Percentiles rank a stretch among this genome's conserved stretches.
These are phyloP conservation scores for Aegilops longissima DNA, from an alignment of 176 grass and related monocot genomes.

Conservation along the genomic window DNA sequence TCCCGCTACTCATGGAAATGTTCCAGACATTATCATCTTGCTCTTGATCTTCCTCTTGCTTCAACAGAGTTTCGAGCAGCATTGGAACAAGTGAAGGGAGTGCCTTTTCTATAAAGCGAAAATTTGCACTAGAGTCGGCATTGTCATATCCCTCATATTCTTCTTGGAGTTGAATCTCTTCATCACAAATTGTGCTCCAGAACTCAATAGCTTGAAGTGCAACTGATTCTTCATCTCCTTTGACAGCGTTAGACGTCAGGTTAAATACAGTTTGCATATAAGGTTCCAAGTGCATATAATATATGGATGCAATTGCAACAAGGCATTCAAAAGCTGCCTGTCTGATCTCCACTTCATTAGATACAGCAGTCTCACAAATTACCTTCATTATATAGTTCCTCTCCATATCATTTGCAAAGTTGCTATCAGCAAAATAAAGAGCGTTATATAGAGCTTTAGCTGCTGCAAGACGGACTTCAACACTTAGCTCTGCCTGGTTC, in stretches of 20 bases:
- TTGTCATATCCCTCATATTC: conserved; percentile 57
- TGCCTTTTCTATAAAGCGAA: conserved; percentile 69
- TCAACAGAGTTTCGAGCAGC: conserved; percentile 77
- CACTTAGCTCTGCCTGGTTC: conserved; percentile 58
- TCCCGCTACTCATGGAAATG: no score
- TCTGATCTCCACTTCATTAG: conserved; percentile 69
- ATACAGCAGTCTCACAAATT: conserved; percentile 71
- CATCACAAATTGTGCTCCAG: conserved; percentile 86
- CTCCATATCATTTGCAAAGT: conserved; percentile 87
- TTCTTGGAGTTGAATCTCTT: conserved; percentile 81
- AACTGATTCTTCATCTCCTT: conserved; percentile 63
- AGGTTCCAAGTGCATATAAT: conserved; percentile 62
- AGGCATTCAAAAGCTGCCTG: conserved; percentile 82
- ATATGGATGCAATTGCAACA: conserved; percentile 77
- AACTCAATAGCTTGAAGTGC: conserved; percentile 82
- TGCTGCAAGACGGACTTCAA: conserved; percentile 78
- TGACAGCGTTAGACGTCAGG: conserved; percentile 65
- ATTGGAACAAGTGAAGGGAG: conserved; percentile 82
- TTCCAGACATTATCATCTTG: conserved; percentile 58
- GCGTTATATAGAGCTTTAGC: conserved; percentile 78
- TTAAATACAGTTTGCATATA: conserved; percentile 78
- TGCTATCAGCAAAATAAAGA: conserved; percentile 87
- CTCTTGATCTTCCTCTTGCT: conserved; percentile 92
- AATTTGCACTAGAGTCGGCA: conserved; percentile 52
- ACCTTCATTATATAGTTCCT: conserved; percentile 85